Base-by-base conservation (phyloP, 768 basidiomycete genomes). In the Mycena leptocephala region DNA sequence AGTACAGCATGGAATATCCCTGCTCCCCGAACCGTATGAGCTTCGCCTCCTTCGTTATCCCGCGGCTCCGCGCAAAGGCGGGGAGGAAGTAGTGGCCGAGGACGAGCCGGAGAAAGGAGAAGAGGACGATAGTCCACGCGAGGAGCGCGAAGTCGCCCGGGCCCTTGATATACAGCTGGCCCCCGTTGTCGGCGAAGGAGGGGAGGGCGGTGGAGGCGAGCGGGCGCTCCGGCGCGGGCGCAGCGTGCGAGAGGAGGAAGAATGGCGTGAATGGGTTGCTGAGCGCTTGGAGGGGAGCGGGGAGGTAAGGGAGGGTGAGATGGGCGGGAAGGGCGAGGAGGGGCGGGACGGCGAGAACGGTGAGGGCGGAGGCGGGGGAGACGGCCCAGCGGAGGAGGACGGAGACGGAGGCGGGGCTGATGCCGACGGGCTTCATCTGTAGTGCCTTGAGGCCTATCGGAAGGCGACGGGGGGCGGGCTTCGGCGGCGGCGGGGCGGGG, bases 11-110 rank as follows among this genome's bases (percentile, higher is more conserved):
- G 0, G 93, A 91, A 80, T 95, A 95, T 0, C 89, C 93, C 79
- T 94, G 95, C 83, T 95, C 95, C 46, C 90, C 92, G 79, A 95
- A 95, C 37, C 95, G 85, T 62, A 89, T 86, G 22, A 93, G 82
- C 82, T 93, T 95, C 56, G 71, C 69, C 67, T 79, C 78, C 73
- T 84, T 89, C 72, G 81, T 86, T 59, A 95, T 88, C 2, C 93
- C 93, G 37, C 88, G 87, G 51, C 82, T 78, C 33, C 73, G 56
- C 35, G 70, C 72, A 66, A 51, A 24, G 16, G 55, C 55, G 1
- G 63, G 63, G 16, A 73, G 26, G 4, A 18, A 13, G 24, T 48
- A 22, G 39, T 48, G 18, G 9, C 28, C 2, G n/a, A 66, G 18
- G 16, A 73, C 2, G 24, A 59, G 64, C 13, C 72, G 64, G 2